Evolutionary conservation across 2,329 filamentous ascomycete genomes (phyloP), one percentile per base, ranked within the genome.

Genomic region (Teratosphaeria viscida): DNA sequence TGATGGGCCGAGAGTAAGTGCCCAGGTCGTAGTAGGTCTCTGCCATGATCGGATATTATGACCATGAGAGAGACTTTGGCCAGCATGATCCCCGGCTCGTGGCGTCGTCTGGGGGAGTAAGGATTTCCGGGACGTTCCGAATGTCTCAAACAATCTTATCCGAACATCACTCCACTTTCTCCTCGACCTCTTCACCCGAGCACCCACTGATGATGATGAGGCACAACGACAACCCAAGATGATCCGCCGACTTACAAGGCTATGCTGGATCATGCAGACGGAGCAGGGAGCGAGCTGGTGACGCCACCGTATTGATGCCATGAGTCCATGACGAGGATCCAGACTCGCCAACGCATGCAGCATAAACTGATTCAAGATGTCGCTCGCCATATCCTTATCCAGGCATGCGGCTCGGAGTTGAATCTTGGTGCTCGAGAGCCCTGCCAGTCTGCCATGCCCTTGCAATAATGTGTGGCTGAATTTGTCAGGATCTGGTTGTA

Each of bases 11-110:
- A 35, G 76, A 73, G 68, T 82, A 85, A 0, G 74, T 68, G 59
- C 87, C 87, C 1, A 90, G 81, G 64, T 89, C 70, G 70, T 78
- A 80, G 61, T 75, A 74, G 37, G 62, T 57, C 16, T 62, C 62
- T 23, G 43, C 19, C 43, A 11, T 43, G 37, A 14, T 43, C 1
- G 37, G 11, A 32, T 32, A 32, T 5, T 32, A 32, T 5, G 3
- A 32, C 29, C 29, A 32, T 32, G 11, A 14, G 37, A 2, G 11
- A 16, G 11, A 14, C 37, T 14, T 14, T 43, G 37, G 37, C 5
- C 37, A 43, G 37, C 16, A 14, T 43, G 37, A 43, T 43, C 1
- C 23, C 23, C 23, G 23, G 23, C 23, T 19, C 19, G 6, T 29
- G 29, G 29, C 37, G 37, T 39, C 16, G 37, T 16, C 37, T 39